A percentile compares a stretch with the other conserved stretches of the same genome.
Conservation (phyloP, 2,329 filamentous ascomycete species). For the Nigrospora sphaerica region DNA sequence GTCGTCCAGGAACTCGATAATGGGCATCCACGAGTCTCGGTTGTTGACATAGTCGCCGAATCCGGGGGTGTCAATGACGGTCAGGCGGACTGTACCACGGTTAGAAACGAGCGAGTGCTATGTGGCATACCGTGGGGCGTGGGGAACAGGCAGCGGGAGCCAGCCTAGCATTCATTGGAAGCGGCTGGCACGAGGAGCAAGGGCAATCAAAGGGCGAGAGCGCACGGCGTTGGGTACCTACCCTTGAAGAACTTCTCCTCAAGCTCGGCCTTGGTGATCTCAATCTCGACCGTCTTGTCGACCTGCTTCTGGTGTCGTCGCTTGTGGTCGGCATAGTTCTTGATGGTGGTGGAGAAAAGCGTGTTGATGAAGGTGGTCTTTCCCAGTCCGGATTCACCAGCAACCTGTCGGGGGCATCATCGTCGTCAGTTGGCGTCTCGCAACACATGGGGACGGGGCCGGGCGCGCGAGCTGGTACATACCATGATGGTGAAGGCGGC, state of each 20-base stretch:
- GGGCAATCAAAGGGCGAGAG: neutral
- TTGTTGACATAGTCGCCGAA: conserved; percentile 99
- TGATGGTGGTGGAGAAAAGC: conserved; percentile 99
- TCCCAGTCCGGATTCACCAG: conserved; percentile 94
- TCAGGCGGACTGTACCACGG: conserved; percentile 70
- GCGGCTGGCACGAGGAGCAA: conserved; percentile 1
- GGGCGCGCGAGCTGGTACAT: conserved; percentile 19
- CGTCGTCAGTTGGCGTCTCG: conserved; percentile 5
- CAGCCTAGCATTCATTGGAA: neutral
- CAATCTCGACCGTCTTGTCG: conserved; percentile 99
- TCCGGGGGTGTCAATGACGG: conserved; percentile 96
- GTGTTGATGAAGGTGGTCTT: conserved; percentile 99
- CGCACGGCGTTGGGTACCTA: conserved; percentile 30
- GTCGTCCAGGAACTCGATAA: conserved; percentile 99
- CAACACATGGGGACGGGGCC: neutral
- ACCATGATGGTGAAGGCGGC: conserved; percentile 99
- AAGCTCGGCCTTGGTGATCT: conserved; percentile 98
- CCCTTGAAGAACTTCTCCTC: conserved; percentile 99
- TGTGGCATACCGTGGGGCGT: conserved; percentile 6
- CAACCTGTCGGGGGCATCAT: conserved; percentile 55
- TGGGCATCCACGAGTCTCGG: conserved; percentile 99
- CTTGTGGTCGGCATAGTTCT: conserved; percentile 99
- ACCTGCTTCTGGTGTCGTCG: conserved; percentile 98
- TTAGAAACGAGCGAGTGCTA: conserved; percentile 4
- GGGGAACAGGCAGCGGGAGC: too few species aligned